A percentile compares a stretch with the other conserved stretches of the same genome.
Evolutionary conservation across 2,329 filamentous ascomycete species (phyloP).

Genomic region (Aspergillus cejpii): DNA sequence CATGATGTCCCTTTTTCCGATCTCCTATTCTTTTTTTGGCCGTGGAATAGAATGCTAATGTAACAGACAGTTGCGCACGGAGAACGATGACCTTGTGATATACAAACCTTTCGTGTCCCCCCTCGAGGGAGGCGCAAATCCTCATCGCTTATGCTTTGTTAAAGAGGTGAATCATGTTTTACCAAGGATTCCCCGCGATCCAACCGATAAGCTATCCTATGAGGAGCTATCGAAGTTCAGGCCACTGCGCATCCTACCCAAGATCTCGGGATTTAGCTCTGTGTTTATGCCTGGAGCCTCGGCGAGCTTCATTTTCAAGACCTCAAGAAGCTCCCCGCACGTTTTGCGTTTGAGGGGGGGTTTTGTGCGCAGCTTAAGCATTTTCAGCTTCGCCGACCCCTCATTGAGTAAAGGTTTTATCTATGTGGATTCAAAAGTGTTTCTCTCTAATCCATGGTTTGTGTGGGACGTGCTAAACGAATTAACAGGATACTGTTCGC

Average conservation of each 20-base stretch:
- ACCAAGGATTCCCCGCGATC: constrained; percentile 51
- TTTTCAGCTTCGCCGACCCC: constrained; percentile 60
- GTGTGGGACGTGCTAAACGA: constrained; percentile 9
- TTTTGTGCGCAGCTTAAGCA: constrained; percentile 63
- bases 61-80: constrained; percentile 59
- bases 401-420: constrained; percentile 77
- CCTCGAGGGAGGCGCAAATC: constrained; percentile 9
- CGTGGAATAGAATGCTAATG: constrained; percentile 6
- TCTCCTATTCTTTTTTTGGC: background rate
- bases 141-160: constrained; percentile 58
- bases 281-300: constrained; percentile 77
- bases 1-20: background rate
- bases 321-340: constrained; percentile 67
- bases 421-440: constrained; percentile 60
- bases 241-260: constrained; percentile 39
- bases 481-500: constrained; percentile 56
- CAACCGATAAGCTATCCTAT: constrained; percentile 39
- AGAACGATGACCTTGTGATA: constrained; percentile 73
- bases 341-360: constrained; percentile 66
- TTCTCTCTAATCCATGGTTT: background rate
- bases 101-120: constrained; percentile 68
- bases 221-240: constrained; percentile 32
- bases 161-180: constrained; percentile 65
- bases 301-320: constrained; percentile 75
- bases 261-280: constrained; percentile 67